Evolutionary conservation across 768 basidiomycete genomes (phyloP).

Genomic region (Brasilioporus rufonigricans): DNA sequence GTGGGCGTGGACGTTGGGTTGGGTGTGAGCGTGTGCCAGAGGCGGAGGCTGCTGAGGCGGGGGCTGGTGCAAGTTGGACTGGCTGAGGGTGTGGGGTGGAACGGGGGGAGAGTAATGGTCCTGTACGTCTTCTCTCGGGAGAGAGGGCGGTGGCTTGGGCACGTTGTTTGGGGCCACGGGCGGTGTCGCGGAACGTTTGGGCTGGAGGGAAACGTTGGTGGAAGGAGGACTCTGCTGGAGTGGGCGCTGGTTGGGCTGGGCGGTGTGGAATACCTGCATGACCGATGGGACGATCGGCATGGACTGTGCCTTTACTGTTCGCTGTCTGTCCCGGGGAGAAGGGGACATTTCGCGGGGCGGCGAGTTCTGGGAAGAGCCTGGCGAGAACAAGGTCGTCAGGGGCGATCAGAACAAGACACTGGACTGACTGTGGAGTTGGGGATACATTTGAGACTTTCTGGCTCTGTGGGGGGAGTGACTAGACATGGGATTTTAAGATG

Average conservation of each 20-base stretch:
- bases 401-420: not conserved
- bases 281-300: constrained; percentile 61
- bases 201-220: constrained; percentile 33
- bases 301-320: constrained; percentile 57
- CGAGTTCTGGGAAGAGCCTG: too few species aligned
- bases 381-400: too few species aligned
- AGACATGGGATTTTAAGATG: too few species aligned
- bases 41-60: constrained; percentile 38
- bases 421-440: constrained; percentile 51
- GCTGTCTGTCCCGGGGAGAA: constrained; percentile 46
- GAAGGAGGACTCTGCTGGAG: constrained; percentile 36
- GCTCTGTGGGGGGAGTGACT: constrained; percentile 58
- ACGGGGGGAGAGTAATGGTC: constrained; percentile 48
- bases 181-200: constrained; percentile 33
- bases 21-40: constrained; percentile 23
- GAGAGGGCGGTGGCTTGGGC: constrained; percentile 27
- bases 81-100: too few species aligned
- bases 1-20: constrained; percentile 26
- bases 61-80: too few species aligned
- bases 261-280: constrained; percentile 46
- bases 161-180: constrained; percentile 32
- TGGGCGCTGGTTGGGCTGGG: constrained; percentile 39
- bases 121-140: constrained; percentile 22
- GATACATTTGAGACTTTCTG: constrained; percentile 51
- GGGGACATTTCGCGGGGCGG: constrained; percentile 43